Conservation (phyloP, 345 rosid genomes). For the Lenwebbia sp. region DNA sequence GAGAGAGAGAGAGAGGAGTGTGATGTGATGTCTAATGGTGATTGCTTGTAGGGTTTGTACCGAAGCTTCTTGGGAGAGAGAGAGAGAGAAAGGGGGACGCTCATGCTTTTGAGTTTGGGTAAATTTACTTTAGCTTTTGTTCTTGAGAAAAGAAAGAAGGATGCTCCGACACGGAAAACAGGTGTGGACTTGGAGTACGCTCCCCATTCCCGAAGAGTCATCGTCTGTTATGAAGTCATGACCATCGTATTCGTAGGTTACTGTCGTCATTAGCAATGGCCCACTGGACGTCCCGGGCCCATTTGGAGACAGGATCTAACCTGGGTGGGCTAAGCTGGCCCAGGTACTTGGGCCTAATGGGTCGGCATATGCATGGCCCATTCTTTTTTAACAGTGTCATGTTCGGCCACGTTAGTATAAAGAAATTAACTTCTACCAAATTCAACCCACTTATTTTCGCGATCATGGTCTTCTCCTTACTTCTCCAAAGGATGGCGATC, state of each 20-base stretch:
- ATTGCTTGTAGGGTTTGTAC: background rate
- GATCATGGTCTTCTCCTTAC: background rate
- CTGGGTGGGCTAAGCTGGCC: background rate
- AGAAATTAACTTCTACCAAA: background rate
- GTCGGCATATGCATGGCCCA: background rate
- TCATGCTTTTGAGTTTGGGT: background rate
- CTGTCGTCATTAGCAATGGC: background rate
- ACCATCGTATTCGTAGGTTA: background rate
- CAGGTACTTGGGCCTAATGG: background rate
- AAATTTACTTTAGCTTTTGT: background rate
- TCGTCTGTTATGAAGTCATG: background rate
- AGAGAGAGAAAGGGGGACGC: background rate
- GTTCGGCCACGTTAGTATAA: background rate
- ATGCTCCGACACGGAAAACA: background rate
- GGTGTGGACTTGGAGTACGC: background rate
- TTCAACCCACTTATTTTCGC: background rate
- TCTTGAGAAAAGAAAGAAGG: background rate
- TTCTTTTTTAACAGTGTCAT: background rate
- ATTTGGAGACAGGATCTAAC: background rate
- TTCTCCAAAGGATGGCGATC: background rate
- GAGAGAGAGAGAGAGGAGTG: background rate
- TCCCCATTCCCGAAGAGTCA: background rate
- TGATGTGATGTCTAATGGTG: background rate
- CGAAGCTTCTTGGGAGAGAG: background rate
- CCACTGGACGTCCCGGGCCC: background rate